Percentiles rank a stretch among this genome's conserved stretches.
Conservation (phyloP, 345 rosid genomes). For the Anacardium occidentale region DNA sequence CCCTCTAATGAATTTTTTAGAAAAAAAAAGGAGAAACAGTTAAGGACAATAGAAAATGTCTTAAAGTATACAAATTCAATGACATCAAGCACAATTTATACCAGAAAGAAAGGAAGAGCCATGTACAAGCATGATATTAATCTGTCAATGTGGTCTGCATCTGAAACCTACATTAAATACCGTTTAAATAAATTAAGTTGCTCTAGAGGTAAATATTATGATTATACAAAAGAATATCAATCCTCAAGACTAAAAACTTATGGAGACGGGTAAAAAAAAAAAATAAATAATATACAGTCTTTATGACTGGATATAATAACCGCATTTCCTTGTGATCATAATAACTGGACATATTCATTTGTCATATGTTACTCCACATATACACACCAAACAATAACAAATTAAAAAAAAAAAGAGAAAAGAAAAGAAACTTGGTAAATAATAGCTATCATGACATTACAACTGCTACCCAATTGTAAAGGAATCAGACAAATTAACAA, state of each 20-base stretch:
- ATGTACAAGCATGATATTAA: conserved; percentile 89
- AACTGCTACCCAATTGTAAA: neutral
- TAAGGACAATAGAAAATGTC: conserved; percentile 12
- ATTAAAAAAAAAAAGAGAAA: too few relatives aligned
- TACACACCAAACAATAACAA: neutral
- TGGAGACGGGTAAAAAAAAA: neutral
- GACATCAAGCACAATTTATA: conserved; percentile 26
- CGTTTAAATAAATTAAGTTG: conserved; percentile 6
- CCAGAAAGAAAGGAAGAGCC: conserved; percentile 96
- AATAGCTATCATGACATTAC: neutral
- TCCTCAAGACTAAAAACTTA: neutral
- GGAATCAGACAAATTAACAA: neutral
- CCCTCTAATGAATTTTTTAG: conserved; percentile 53
- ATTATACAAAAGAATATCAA: neutral
- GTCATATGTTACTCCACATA: neutral
- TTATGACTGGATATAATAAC: neutral
- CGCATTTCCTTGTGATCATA: neutral
- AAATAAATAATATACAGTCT: neutral
- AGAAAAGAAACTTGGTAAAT: neutral
- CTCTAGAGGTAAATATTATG: conserved; percentile 6
- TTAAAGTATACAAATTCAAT: neutral
- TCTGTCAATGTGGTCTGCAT: conserved; percentile 91
- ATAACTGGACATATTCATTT: neutral
- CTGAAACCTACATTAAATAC: conserved; percentile 65
- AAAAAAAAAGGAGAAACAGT: conserved; percentile 12